These are phyloP conservation scores for Phytophthora hybrid DNA, from an alignment of 352 stramenopile species.

Conservation along the genomic window DNA sequence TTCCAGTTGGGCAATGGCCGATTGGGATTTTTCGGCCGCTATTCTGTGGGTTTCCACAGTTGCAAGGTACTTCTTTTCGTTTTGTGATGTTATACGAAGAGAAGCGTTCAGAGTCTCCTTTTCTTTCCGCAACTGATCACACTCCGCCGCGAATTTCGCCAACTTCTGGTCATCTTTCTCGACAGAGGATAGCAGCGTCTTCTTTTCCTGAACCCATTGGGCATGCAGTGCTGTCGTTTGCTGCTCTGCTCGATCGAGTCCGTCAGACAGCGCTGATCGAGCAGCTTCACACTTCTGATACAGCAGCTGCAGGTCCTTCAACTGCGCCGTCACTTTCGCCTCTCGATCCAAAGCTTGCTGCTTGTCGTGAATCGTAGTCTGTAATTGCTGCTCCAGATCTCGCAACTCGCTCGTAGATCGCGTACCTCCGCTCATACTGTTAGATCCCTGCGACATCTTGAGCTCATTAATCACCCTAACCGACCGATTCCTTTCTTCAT, in stretches of 20 bases:
- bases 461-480: slow-evolving; percentile 54
- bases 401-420: slow-evolving; percentile 32
- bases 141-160: slow-evolving; percentile 38
- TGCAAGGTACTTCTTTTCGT: slow-evolving; percentile 44
- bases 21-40: slow-evolving; percentile 34
- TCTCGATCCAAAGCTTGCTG: slow-evolving; percentile 35
- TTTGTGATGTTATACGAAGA: slow-evolving; percentile 34
- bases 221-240: slow-evolving; percentile 61
- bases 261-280: slow-evolving; percentile 48
- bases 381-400: slow-evolving; percentile 48
- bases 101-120: slow-evolving; percentile 49
- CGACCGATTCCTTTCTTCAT: slow-evolving; percentile 59
- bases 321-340: slow-evolving; percentile 24
- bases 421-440: slow-evolving; percentile 38
- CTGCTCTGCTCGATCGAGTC: slow-evolving; percentile 59
- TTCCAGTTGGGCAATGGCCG: slow-evolving; percentile 45
- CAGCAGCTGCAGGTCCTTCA: slow-evolving; percentile 55
- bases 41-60: slow-evolving; percentile 39
- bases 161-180: slow-evolving; percentile 50
- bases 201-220: slow-evolving; percentile 74
- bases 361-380: slow-evolving; percentile 42
- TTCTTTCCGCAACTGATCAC: slow-evolving; percentile 52
- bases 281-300: slow-evolving; percentile 56
- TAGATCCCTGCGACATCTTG: slow-evolving; percentile 43
- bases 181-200: slow-evolving; percentile 43